Base-by-base conservation (phyloP, 2,329 filamentous ascomycete species). In the Neonectria magnoliae region DNA sequence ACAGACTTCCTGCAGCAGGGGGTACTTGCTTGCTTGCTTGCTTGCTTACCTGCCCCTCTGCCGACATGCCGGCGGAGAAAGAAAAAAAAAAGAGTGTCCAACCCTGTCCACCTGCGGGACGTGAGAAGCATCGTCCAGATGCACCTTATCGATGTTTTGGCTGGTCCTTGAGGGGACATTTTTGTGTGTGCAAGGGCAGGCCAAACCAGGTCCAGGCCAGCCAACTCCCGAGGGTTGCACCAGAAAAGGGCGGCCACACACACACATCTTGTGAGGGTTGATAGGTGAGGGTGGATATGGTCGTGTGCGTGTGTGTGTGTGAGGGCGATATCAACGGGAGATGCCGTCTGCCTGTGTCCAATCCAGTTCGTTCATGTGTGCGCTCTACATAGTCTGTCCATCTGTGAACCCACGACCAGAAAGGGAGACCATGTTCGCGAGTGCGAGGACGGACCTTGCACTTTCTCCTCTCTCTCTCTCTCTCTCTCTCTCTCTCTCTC, bases 201-300 rank as follows among this genome's bases (percentile, higher is more conserved):
- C 45, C 47, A 31, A 33, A 29, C 45, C 36, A 57, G 59, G 36
- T 27, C 36, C 44, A 25, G 29, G 13, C 33, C 4, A 38, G 41
- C 18, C 48, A 54, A 47, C 10, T 53, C 29, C 54, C 60, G 54
- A 57, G 53, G 53, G 59, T 62, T 47, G 38, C 59, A 62, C 53
- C 36, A 47, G 36, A 42, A 52, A 31, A 57, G 22, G 47, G 22
- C 33, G 20, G 20, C 55, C 31, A 41, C 44, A 36, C 44, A 20
- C 22, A 22, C 54, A 16, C 18, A 18, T 42, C 13, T 38, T 29
- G 29, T 42, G 5, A 31, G 27, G 36, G 14, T 14, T 18, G 11
- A n/a, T 41, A 31, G 18, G 44, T 29, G 38, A 31, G 50, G 31
- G 29, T 29, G 45, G 44, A 45, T 25, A 25, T 25, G 25, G 25